Evolutionary conservation across 176 grass and related monocot species (phyloP), one percentile per base, ranked within the genome.

Genomic region (Otatea glauca): DNA sequence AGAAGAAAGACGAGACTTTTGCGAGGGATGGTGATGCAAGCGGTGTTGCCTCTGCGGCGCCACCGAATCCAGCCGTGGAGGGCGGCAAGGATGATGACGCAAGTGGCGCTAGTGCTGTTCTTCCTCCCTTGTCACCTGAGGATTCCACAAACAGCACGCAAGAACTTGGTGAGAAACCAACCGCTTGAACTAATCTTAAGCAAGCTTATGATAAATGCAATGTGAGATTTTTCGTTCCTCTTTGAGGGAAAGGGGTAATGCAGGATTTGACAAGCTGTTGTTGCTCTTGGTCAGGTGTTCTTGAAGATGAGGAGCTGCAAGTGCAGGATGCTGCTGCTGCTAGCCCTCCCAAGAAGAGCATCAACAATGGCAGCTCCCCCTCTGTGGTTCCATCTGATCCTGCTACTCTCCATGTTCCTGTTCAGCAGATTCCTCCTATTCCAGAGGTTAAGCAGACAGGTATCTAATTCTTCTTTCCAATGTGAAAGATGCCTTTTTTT

Each of bases 401-500:
- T 45, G 80, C 75, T 0, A 6, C 48, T 13, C 6, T 80, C 5
- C 89, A 85, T n/a, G 42, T 7, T 35, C 70, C 55, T 2, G 73
- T 18, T 35, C 72, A 78, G 55, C 83, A 82, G 59, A 50, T 86
- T 78, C 79, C 88, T 21, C 29, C 4, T 2, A 5, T 67, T 25
- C 80, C 80, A 63, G 21, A 69, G 50, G 21, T 68, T 67, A 91
- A 84, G 38, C 65, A 78, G 65, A 45, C 85, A 91, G 85, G 89
- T 91, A 87, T 41, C 0, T 14, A 43, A 0, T 14, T 34, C 45
- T 72, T 43, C 12, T 48, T 68, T 16, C 37, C 18, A 6, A 50
- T 21, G 42, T 20, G 34, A 70, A 80, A 56, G 11, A 17, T 70
- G 8, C 13, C 9, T 50, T 66, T 47, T 32, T 44, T 69, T 29